phyloP scores from a whole-genome alignment of 2,329 filamentous ascomycete species.

The Verticillium klebahnii region DNA sequence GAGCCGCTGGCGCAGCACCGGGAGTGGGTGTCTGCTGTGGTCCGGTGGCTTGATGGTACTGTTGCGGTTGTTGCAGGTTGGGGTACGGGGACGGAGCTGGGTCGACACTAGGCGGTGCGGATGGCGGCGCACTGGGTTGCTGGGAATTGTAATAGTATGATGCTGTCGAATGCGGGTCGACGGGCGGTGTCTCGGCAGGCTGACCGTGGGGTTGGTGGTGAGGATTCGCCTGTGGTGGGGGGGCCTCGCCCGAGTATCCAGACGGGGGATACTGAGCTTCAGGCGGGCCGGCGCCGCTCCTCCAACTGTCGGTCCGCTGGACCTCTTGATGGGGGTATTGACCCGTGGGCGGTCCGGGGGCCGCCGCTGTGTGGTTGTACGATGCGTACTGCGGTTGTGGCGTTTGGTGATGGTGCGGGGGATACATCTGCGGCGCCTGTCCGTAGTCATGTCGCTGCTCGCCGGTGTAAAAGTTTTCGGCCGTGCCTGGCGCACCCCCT shows the following conservation, averaged over 20 bases:
- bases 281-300: conserved; percentile 19
- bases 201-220: conserved; percentile 17
- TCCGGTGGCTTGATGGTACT: conserved; percentile 38
- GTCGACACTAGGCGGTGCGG: conserved; percentile 32
- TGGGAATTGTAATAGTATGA: conserved; percentile 54
- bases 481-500: conserved; percentile 44
- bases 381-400: conserved; percentile 37
- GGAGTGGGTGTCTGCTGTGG: conserved; percentile 22
- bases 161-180: conserved; percentile 44
- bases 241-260: conserved; percentile 26
- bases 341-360: conserved; percentile 31
- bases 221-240: conserved; percentile 20
- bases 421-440: conserved; percentile 47
- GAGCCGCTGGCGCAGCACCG: conserved; percentile 28
- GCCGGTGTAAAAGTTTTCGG: conserved; percentile 79
- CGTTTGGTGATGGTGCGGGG: conserved; percentile 30
- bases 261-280: conserved; percentile 29
- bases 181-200: conserved; percentile 17
- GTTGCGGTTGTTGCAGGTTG: conserved; percentile 42
- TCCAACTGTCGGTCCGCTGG: conserved; percentile 50
- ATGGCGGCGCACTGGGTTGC: conserved; percentile 23
- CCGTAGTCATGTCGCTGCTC: conserved; percentile 47
- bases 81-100: conserved; percentile 46
- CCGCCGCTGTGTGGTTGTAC: conserved; percentile 38
- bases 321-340: conserved; percentile 41